These are phyloP conservation scores for Apiospora rasikravindrae DNA, from an alignment of 2,329 filamentous ascomycete species.

Conservation along the genomic window DNA sequence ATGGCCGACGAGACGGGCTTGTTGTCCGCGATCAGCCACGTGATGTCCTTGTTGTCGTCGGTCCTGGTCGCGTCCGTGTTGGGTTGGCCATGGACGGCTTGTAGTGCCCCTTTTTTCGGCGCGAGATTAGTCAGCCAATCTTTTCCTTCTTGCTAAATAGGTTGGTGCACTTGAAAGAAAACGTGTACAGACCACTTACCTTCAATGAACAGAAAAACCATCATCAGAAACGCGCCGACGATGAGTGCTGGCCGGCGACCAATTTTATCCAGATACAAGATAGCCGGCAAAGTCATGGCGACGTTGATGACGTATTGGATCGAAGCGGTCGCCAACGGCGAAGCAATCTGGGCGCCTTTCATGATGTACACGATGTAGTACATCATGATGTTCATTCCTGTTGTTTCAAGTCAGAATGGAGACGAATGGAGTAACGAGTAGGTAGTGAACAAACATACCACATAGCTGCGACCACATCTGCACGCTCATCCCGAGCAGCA, in stretches of 20 bases:
- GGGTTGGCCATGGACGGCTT: slow-evolving; percentile 62
- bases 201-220: slow-evolving; percentile 66
- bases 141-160: background rate
- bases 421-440: background rate
- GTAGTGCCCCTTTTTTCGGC: slow-evolving; percentile 51
- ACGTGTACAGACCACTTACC: slow-evolving; percentile 39
- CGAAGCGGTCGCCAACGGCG: slow-evolving; percentile 62
- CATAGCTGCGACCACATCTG: slow-evolving; percentile 66
- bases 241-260: slow-evolving; percentile 63
- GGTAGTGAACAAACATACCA: slow-evolving; percentile 24
- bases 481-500: slow-evolving; percentile 61
- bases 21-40: slow-evolving; percentile 62
- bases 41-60: slow-evolving; percentile 51
- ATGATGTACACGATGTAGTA: slow-evolving; percentile 67
- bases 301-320: slow-evolving; percentile 72
- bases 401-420: slow-evolving; percentile 19
- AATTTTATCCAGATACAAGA: slow-evolving; percentile 63
- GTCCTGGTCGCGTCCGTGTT: slow-evolving; percentile 47
- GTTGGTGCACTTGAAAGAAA: too few relatives aligned
- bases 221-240: slow-evolving; percentile 62
- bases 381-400: slow-evolving; percentile 66
- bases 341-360: slow-evolving; percentile 60
- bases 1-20: slow-evolving; percentile 64
- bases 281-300: slow-evolving; percentile 62
- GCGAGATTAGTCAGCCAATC: background rate